Base-by-base conservation (phyloP, 495 filamentous ascomycete species). In the Podospora didyma region DNA sequence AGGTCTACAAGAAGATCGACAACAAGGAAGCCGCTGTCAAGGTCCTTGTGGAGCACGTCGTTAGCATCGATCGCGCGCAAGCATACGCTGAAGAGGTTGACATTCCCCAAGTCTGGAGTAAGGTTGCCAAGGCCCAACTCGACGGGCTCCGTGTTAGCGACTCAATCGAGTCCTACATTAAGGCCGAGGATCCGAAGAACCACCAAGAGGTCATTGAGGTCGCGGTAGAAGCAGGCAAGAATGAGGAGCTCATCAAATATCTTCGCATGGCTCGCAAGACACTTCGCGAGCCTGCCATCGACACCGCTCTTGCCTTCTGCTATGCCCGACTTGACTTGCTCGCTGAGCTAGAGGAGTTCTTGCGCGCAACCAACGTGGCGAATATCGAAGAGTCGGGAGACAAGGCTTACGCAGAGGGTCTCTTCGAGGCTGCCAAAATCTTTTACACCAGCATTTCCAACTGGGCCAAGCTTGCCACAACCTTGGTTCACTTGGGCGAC, bases 401-500 rank as follows among this genome's bases (percentile, higher is more conserved):
- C 79, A 96, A 96, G 78, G 94, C 95, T 28, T 97, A 96, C 68
- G 87, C 85, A 62, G 94, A 97, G 73, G 93, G 93, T 45, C 89
- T 88, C 68, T 90, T 96, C 67, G 87, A 96, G 75, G 95, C 95
- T 22, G 90, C 95, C 57, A 99, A 99, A 82, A 97, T 97, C 67
- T 97, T 99, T 81, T 99, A 86, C 75, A 89, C 85, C 49, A 97
- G 89, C 79, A 96, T 99, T 73, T 97, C 93, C 34, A 99, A 99
- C 80, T 99, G 95, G 95, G 94, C 95, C 55, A 97, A 97, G 79
- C 84, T 99, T 59, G 94, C 95, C 3, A 97, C 95, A 12, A 97
- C 95, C 23, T 78, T 97, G 56, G 95, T 99, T 20, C 93, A 97
- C 71, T 82, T 99, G 7, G 88, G 88, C 65, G 95, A 99, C 52